Evolutionary conservation across 139 green algal species (phyloP), one percentile per base, ranked within the genome.

Genomic region (Eudorina sp.): DNA sequence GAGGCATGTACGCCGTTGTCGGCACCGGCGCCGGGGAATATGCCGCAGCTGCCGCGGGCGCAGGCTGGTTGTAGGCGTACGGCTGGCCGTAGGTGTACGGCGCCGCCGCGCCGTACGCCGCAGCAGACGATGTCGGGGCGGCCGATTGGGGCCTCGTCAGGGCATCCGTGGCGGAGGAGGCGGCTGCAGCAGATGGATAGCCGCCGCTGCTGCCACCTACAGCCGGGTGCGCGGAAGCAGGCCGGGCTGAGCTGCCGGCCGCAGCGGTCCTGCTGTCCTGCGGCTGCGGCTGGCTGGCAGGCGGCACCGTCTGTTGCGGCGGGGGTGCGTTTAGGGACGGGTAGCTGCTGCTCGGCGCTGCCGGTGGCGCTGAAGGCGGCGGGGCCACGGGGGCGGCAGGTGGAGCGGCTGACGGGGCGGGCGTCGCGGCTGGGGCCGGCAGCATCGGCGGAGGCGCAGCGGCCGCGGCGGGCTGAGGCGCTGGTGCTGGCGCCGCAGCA

Each of bases 41-140:
- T 4, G 53, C 4, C 14, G 79, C 4, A 4, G 62, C 51, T 66
- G 40, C 40, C 8, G 55, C 8, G 29, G 78, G 31, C 14, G 58
- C 36, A 16, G 72, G 21, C 38, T 41, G 16, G 72, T 18, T 29
- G 27, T 14, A 3, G 18, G 46, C 48, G 11, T 29, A 8, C 31
- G 53, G 53, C 55, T 85, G 79, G 58, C 79, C 81, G 46, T 87
- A 87, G 0, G 81, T 66, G 64, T 64, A 79, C 0, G 81, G 31
- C 5, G 62, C 34, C 25, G 76, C 31, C 27, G 48, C n/a, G n/a
- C 27, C 45, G 43, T 81, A 64, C 23, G 14, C 6, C 0, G 73
- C 25, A 41, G 73, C 70, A 9, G 40, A 9, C 31, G 68, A 29
- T 19, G 68, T 27, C 25, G 76, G 76, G 16, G 40, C 70, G 25